Conservation (phyloP, 192 early-diverging fungal genomes). For the Neocallimastix lanati region DNA sequence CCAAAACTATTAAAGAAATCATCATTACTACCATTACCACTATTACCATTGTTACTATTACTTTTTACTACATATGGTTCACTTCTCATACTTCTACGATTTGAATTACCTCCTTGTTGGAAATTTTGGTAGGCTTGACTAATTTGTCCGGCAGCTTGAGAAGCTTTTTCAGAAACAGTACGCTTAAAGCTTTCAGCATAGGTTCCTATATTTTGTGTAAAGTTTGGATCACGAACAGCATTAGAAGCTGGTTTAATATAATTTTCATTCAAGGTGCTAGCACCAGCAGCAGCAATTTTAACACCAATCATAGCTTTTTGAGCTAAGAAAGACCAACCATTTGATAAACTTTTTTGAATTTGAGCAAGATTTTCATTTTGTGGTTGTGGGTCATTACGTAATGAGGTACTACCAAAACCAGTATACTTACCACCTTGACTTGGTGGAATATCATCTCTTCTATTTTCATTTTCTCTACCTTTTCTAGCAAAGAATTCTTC, state of each 20-base stretch:
- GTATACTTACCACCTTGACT: slow-evolving; percentile 60
- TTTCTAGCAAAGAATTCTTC: no score
- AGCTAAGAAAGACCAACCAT: neutral
- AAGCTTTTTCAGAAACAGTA: neutral
- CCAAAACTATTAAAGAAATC: neutral
- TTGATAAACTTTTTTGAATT: neutral
- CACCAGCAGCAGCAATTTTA: neutral
- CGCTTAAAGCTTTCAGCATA: neutral
- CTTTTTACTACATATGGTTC: neutral
- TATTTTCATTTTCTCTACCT: slow-evolving; percentile 24
- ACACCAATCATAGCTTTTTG: neutral
- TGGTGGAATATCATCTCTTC: slow-evolving; percentile 45
- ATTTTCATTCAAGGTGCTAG: neutral
- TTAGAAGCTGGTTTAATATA: neutral
- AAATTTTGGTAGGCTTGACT: neutral
- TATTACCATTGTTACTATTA: neutral
- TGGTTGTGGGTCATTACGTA: neutral
- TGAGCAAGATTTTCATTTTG: neutral
- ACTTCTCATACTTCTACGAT: neutral
- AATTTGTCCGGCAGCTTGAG: neutral
- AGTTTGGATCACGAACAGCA: neutral
- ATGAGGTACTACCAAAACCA: slow-evolving; percentile 29
- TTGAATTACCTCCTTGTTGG: neutral
- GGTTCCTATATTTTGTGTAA: neutral
- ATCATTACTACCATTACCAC: neutral